A percentile compares a stretch with the other conserved stretches of the same genome.
phyloP scores from a whole-genome alignment of 305 asterid genomes.

The Fraxinus sp. region DNA sequence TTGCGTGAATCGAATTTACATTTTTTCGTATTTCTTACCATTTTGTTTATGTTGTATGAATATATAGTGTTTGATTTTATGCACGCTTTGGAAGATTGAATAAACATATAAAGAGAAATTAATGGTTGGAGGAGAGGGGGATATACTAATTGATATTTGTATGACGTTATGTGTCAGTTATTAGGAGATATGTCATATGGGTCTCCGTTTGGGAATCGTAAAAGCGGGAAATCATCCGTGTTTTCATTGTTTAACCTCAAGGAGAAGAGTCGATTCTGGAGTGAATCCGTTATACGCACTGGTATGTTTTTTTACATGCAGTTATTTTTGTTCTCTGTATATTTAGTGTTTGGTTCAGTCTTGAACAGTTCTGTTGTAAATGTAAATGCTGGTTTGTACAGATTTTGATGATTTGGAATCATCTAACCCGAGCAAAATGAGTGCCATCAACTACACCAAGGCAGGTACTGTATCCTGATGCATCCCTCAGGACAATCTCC shows the following conservation, averaged over 20 bases:
- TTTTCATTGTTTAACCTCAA: conserved; percentile 89
- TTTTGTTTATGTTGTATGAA: conserved; percentile 13
- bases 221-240: conserved; percentile 64
- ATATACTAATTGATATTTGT: conserved; percentile 25
- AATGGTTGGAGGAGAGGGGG: conserved; percentile 1
- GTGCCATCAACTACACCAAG: conserved; percentile 81
- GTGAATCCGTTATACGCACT: conserved; percentile 78
- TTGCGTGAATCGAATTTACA: background rate
- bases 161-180: conserved; percentile 40
- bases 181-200: conserved; percentile 56
- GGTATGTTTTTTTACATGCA: conserved; percentile 43
- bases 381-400: conserved; percentile 31
- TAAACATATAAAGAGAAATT: background rate
- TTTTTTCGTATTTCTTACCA: background rate
- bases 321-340: background rate
- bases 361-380: conserved; percentile 10
- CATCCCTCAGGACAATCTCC: conserved; percentile 25
- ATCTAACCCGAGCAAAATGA: conserved; percentile 51
- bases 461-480: conserved; percentile 70
- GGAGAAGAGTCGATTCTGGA: conserved; percentile 95
- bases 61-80: background rate
- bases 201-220: conserved; percentile 52
- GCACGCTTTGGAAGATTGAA: conserved; percentile 6
- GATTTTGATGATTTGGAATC: conserved; percentile 78
- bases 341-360: background rate